Conservation (phyloP, 495 filamentous ascomycete species). For the Neurospora intermedia region DNA sequence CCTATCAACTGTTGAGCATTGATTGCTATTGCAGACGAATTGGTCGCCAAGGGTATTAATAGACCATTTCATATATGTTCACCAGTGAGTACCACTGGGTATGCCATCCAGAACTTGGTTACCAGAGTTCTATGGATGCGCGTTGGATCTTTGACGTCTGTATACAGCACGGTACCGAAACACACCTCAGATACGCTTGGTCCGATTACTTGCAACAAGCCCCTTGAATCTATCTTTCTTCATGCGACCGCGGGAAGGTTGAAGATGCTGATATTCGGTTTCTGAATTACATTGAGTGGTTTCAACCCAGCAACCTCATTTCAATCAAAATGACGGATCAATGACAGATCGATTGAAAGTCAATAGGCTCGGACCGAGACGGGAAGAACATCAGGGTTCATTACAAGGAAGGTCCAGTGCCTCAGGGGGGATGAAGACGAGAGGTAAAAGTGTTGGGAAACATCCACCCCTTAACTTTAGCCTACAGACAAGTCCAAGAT, state of each 20-base stretch:
- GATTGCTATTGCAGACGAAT: not conserved
- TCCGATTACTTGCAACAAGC: conserved; percentile 19
- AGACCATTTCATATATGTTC: not conserved
- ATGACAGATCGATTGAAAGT: not conserved
- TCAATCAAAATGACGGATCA: not conserved
- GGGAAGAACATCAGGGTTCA: not conserved
- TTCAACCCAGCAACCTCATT: not conserved
- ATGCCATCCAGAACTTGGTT: not conserved
- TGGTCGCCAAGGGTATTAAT: not conserved
- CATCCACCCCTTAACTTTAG: not conserved
- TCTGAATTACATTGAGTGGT: not conserved
- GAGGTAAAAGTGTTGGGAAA: not conserved
- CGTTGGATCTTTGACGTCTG: not conserved
- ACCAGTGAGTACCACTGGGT: not conserved
- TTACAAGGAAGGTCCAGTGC: not conserved
- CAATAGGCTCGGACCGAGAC: not conserved
- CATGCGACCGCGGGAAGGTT: not conserved
- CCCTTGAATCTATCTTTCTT: not conserved
- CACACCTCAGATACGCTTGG: conserved; percentile 6
- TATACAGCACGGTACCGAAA: not conserved
- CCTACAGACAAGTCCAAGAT: not conserved
- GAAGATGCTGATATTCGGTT: not conserved
- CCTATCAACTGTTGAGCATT: not conserved
- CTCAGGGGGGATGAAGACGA: not conserved
- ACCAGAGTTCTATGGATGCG: not conserved